Evolutionary conservation across 768 basidiomycete species (phyloP), one percentile per base, ranked within the genome.

Genomic region (Boletus pseudo-olivaceus): DNA sequence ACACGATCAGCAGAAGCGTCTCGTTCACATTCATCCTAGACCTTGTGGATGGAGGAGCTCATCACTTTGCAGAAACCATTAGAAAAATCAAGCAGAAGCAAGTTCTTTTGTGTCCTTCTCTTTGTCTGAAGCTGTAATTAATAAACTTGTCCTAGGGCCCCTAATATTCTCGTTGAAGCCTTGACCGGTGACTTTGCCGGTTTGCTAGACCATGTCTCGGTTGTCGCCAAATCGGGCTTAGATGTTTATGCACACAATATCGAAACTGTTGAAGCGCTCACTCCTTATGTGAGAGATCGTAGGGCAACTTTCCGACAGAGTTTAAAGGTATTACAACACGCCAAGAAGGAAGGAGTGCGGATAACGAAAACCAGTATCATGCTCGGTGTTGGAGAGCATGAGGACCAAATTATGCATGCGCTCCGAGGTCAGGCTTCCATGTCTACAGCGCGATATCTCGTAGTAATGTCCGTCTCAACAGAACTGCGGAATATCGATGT

Each of bases 171-270:
- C 8, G 93, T 99, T 10, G 97, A 99, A 75, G 96, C 96, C 4
- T 76, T 99, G 41, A 97, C 96, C 1, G 92, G 92, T 14, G 97
- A 99, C 71, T 98, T 98, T 71, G 83, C 83, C 17, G 95, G 93
- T 17, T 80, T 80, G 41, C 67, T 90, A 44, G 79, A 85, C 10
- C 82, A 87, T 47, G 90, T 97, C 27, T 81, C 86, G 1, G 60
- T 84, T 10, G 92, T 99, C 26, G 97, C 97, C 3, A 83, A 83
- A 55, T 97, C 95, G 0, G 97, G 97, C 4, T 76, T 99, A 17
- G 97, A 98, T 66, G 97, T 99, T 12, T 99, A 94, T 65, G 97
- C 97, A 1, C 97, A 99, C 73, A 98, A 99, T 69, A 75, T 98
- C 44, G 97, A 99, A 73, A 98, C 97, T 0, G 85, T 88, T n/a